Conservation (phyloP, 768 basidiomycete genomes). For the Coprinopsis sp. region DNA sequence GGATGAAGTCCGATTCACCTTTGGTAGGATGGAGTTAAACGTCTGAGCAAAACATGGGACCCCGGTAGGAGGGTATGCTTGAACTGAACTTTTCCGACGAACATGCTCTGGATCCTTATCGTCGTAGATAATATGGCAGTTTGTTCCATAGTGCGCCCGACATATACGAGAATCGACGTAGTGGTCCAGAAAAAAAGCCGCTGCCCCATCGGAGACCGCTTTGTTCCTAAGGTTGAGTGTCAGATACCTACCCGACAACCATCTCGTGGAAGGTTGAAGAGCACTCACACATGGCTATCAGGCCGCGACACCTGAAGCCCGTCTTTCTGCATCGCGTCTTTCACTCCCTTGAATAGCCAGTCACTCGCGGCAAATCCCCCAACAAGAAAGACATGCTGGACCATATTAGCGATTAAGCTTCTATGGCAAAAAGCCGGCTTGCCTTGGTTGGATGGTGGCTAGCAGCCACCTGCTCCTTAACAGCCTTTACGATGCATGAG, state of each 20-base stretch:
- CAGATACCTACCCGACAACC: no score
- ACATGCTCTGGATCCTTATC: slow-evolving; percentile 1
- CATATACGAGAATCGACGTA: slow-evolving; percentile 9
- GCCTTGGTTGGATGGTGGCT: slow-evolving; percentile 22
- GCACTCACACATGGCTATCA: slow-evolving; percentile 51
- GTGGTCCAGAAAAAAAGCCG: slow-evolving; percentile 15
- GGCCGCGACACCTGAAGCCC: slow-evolving; percentile 45
- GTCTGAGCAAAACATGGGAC: no score
- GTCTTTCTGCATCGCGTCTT: slow-evolving; percentile 29
- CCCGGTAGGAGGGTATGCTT: no score
- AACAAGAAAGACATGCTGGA: slow-evolving; percentile 43
- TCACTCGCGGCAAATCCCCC: slow-evolving; percentile 58
- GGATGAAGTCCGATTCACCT: no score
- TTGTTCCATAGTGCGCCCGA: slow-evolving; percentile 8
- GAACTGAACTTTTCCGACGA: no score
- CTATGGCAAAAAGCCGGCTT: background rate
- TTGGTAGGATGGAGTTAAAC: no score
- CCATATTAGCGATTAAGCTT: background rate
- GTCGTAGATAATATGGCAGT: background rate
- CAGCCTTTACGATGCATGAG: slow-evolving; percentile 23
- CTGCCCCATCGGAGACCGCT: slow-evolving; percentile 16
- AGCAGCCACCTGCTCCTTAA: slow-evolving; percentile 15
- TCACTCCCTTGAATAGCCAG: slow-evolving; percentile 45
- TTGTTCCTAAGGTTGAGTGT: slow-evolving; percentile 15
- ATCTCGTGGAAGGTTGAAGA: background rate